phyloP scores from a whole-genome alignment of 2,329 filamentous ascomycete species.

The Fusarium vanettenii region DNA sequence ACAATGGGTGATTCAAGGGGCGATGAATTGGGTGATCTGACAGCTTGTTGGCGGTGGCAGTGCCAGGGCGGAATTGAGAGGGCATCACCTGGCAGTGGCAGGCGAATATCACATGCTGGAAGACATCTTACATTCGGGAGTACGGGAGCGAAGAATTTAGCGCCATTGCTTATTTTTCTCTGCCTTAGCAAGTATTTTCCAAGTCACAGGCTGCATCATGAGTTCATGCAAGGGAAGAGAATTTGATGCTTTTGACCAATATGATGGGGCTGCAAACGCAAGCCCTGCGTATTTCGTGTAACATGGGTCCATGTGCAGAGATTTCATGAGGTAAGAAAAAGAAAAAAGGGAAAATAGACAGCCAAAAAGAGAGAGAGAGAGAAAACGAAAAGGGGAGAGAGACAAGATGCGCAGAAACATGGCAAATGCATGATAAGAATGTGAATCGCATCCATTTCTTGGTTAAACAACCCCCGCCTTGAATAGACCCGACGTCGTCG shows the following conservation, averaged over 20 bases:
- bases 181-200: neutral
- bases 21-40: constrained; percentile 8
- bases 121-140: neutral
- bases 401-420: neutral
- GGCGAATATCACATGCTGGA: constrained; percentile 20
- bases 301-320: neutral
- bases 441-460: neutral
- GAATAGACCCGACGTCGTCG: neutral
- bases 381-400: neutral
- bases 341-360: neutral
- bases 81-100: neutral
- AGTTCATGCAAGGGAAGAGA: neutral
- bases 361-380: too few relatives aligned
- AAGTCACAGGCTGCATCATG: neutral
- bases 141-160: constrained; percentile 12
- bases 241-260: neutral
- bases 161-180: constrained; percentile 23
- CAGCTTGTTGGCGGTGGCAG: constrained; percentile 27
- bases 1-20: neutral
- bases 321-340: neutral
- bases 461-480: neutral
- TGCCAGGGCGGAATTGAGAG: constrained; percentile 6
- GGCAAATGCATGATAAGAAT: neutral
- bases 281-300: neutral
- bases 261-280: neutral